These are phyloP conservation scores for Macrolepiota albuminosa DNA, from an alignment of 768 basidiomycete genomes.

Conservation along the genomic window DNA sequence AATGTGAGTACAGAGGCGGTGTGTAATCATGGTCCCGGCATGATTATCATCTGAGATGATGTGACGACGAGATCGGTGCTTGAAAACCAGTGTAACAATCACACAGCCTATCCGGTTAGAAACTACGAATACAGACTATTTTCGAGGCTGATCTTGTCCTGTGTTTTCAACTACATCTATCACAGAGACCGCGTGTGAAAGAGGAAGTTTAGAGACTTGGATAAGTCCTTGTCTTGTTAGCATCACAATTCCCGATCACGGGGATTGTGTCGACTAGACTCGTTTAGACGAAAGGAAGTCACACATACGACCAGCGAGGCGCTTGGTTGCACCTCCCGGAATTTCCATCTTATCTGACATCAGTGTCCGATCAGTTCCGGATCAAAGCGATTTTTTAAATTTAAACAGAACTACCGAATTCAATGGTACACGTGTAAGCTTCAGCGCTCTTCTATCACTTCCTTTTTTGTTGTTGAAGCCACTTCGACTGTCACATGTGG, in stretches of 20 bases:
- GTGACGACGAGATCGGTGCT: background rate
- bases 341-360: background rate
- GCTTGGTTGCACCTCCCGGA: too few species aligned
- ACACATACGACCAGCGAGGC: too few species aligned
- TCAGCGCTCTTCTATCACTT: background rate
- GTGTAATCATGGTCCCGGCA: constrained; percentile 11
- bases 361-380: background rate
- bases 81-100: background rate
- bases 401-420: background rate
- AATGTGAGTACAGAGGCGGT: constrained; percentile 18
- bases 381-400: background rate
- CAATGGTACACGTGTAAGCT: background rate
- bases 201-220: background rate
- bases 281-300: too few species aligned
- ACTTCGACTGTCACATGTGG: background rate
- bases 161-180: background rate
- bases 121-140: background rate
- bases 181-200: background rate
- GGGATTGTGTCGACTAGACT: background rate
- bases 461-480: background rate
- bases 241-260: background rate
- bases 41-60: constrained; percentile 1
- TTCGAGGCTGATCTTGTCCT: background rate
- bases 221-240: background rate
- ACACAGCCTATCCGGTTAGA: background rate